Evolutionary conservation across 1,284 basidiomycete species (phyloP).

Genomic region (Thelephora terrestris): DNA sequence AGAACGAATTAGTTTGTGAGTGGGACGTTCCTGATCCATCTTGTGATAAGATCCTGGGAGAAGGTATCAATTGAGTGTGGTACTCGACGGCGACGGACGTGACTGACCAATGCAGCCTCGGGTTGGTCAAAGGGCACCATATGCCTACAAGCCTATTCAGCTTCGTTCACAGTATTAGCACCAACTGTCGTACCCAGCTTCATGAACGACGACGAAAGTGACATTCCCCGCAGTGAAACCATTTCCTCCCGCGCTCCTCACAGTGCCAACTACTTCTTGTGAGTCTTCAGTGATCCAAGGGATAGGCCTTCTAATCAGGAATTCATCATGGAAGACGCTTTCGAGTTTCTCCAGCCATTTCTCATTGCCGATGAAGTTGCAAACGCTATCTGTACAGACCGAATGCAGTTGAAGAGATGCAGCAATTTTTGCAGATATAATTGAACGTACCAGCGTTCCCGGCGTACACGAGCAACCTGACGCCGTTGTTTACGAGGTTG

Average conservation of each 20-base stretch:
- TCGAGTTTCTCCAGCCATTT: conserved; percentile 58
- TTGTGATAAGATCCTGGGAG: conserved; percentile 9
- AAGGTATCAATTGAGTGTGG: not conserved
- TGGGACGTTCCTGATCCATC: conserved; percentile 7
- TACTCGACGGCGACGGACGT: conserved; percentile 11
- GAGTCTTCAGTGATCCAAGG: conserved; percentile 43
- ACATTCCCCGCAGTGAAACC: conserved; percentile 61
- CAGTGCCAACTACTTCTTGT: conserved; percentile 41
- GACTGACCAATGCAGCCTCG: conserved; percentile 16
- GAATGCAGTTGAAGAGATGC: conserved; percentile 2
- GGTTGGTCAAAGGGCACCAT: conserved; percentile 21
- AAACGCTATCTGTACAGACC: conserved; percentile 56
- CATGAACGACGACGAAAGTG: conserved; percentile 62
- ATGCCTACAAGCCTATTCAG: conserved; percentile 10
- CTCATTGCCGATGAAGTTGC: conserved; percentile 69
- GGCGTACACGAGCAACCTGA: conserved; percentile 75
- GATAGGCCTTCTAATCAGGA: conserved; percentile 37
- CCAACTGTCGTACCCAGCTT: conserved; percentile 52
- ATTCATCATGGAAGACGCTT: conserved; percentile 54
- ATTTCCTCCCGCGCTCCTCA: conserved; percentile 52
- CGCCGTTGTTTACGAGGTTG: conserved; percentile 63
- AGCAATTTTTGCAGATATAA: not conserved
- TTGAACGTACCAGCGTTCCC: conserved; percentile 48
- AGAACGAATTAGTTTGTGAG: not conserved
- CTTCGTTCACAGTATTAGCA: too few relatives aligned